A percentile compares a stretch with the other conserved stretches of the same genome.
phyloP scores from a whole-genome alignment of 2,329 filamentous ascomycete genomes.

The Epichloe uncinata region DNA sequence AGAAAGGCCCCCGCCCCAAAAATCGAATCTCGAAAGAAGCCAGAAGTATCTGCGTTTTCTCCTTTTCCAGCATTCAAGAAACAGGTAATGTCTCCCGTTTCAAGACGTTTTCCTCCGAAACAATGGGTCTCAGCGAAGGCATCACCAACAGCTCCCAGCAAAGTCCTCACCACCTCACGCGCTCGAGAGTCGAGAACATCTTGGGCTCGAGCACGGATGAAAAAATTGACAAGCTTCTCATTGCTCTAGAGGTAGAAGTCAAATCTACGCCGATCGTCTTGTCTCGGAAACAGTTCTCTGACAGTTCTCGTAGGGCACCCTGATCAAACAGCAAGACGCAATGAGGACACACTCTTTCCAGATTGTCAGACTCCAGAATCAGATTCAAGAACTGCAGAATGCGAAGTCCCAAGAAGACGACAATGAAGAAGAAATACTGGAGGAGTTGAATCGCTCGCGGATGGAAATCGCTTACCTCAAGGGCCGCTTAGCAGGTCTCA shows the following conservation, averaged over 20 bases:
- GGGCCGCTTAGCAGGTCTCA: constrained; percentile 6
- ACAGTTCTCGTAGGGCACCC: not conserved
- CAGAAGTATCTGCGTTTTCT: too few relatives aligned
- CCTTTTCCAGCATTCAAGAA: not conserved
- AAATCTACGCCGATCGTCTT: not conserved
- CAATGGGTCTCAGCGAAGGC: not conserved
- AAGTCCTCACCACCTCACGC: not conserved
- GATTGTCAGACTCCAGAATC: constrained; percentile 7
- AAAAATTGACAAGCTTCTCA: not conserved
- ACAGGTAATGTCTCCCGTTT: too few relatives aligned
- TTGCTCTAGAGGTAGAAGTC: not conserved
- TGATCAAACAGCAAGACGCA: not conserved
- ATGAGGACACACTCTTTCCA: constrained; percentile 8
- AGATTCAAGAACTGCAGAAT: constrained; percentile 2
- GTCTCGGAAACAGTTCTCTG: not conserved
- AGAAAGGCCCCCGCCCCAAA: too few relatives aligned
- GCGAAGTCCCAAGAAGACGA: not conserved
- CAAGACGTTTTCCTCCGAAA: not conserved
- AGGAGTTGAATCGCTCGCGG: not conserved
- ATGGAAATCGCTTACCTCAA: constrained; percentile 6
- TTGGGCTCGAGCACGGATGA: not conserved
- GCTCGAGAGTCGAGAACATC: not conserved
- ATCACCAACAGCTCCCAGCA: not conserved
- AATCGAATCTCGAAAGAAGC: too few relatives aligned
- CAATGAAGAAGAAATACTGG: not conserved